phyloP scores from a whole-genome alignment of 495 filamentous ascomycete species.

The Lepraria neglecta region DNA sequence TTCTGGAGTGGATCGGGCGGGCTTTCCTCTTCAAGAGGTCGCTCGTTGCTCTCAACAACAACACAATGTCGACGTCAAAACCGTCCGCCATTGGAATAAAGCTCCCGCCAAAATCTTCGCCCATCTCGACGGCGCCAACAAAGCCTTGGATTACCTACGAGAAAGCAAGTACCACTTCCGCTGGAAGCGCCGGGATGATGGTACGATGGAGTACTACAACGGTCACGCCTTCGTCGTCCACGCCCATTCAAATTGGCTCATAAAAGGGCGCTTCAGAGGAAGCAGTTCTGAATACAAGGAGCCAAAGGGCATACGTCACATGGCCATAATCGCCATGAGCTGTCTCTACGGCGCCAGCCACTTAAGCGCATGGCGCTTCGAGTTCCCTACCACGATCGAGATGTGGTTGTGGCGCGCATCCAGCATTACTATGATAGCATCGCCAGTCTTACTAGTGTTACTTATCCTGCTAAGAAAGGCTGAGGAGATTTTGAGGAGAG shows the following conservation, averaged over 20 bases:
- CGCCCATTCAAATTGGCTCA: background rate
- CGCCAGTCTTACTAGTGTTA: background rate
- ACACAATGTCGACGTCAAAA: background rate
- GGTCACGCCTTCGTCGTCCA: background rate
- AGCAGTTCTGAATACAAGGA: background rate
- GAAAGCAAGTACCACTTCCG: background rate
- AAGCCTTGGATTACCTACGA: background rate
- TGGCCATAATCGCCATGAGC: background rate
- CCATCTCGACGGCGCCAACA: background rate
- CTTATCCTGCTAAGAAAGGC: background rate
- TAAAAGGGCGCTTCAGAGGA: background rate
- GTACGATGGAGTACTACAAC: too few relatives aligned
- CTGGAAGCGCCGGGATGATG: too few relatives aligned
- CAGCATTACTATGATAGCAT: background rate
- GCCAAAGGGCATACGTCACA: background rate
- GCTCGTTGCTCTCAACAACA: background rate
- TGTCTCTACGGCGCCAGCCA: slow-evolving; percentile 9
- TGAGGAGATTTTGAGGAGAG: background rate
- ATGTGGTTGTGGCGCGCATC: slow-evolving; percentile 12
- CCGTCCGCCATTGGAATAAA: background rate
- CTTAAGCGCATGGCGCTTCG: slow-evolving; percentile 8
- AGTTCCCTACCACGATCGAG: background rate
- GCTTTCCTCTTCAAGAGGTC: too few relatives aligned
- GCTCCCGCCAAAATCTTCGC: background rate
- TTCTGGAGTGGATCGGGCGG: too few relatives aligned